Conservation (phyloP, 257 asterid genomes). For the Handroanthus guayacan region DNA sequence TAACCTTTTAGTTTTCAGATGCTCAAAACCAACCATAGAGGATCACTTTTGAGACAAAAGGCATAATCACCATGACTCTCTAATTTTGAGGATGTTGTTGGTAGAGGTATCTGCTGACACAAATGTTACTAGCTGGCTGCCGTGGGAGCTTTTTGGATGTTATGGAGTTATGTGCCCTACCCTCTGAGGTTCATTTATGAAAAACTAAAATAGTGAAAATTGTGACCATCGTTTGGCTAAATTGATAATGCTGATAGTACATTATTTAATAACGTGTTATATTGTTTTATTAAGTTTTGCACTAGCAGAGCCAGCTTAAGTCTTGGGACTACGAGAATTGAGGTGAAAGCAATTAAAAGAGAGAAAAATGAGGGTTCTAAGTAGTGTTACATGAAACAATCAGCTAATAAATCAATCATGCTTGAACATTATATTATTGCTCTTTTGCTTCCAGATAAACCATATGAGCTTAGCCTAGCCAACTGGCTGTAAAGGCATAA, state of each 20-base stretch:
- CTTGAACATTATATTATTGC: not conserved
- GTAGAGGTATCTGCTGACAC: not conserved
- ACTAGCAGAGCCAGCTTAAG: not conserved
- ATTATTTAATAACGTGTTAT: not conserved
- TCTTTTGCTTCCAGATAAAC: constrained; percentile 2
- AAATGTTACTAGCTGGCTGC: not conserved
- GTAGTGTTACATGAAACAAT: not conserved
- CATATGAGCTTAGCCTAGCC: constrained; percentile 10
- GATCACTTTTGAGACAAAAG: not conserved
- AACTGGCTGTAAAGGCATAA: not conserved
- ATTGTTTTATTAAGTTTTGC: not conserved
- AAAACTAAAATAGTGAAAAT: not conserved
- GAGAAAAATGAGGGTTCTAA: not conserved
- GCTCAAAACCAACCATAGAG: not conserved
- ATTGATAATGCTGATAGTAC: not conserved
- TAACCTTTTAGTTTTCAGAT: not conserved
- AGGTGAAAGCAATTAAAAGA: not conserved
- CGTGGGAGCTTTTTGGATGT: not conserved
- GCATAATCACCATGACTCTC: not conserved
- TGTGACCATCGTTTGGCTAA: not conserved
- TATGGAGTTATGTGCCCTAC: not conserved
- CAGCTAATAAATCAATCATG: not conserved
- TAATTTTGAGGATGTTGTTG: not conserved
- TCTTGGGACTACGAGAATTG: not conserved
- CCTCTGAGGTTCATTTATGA: not conserved